phyloP scores from a whole-genome alignment of 768 basidiomycete species.

The Mycena albidolilacea region DNA sequence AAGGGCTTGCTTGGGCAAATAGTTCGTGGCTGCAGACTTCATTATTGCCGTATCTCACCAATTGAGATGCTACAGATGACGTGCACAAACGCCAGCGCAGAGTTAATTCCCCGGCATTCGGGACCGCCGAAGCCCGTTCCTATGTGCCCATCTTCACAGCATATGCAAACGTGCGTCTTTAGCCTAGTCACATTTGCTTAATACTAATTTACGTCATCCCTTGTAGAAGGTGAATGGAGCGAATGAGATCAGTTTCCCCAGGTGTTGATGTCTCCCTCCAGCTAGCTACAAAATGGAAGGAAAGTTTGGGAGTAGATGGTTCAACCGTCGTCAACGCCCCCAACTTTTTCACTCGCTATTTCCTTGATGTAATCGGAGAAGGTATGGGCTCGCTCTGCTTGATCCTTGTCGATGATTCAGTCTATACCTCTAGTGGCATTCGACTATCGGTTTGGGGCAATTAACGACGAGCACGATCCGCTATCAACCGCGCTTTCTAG shows the following conservation, averaged over 20 bases:
- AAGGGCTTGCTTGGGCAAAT: conserved; percentile 70
- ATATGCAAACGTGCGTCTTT: conserved; percentile 56
- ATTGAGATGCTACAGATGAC: conserved; percentile 46
- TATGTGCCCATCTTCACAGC: conserved; percentile 65
- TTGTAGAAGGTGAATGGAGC: conserved; percentile 1
- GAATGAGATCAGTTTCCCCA: conserved; percentile 48
- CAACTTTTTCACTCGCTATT: conserved; percentile 64
- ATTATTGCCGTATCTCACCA: not conserved
- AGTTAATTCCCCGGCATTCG: conserved; percentile 70
- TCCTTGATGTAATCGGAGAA: conserved; percentile 68
- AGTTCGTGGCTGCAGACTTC: conserved; percentile 48
- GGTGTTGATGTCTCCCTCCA: conserved; percentile 42
- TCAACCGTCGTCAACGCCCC: conserved; percentile 63
- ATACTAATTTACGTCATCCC: conserved; percentile 28
- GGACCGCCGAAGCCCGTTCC: conserved; percentile 64
- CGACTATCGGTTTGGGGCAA: conserved; percentile 31
- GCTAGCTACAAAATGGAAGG: conserved; percentile 65
- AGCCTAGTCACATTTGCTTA: conserved; percentile 34
- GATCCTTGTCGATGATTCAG: conserved; percentile 66
- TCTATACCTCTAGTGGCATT: conserved; percentile 23
- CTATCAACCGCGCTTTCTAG: conserved; percentile 21
- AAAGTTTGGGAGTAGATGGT: conserved; percentile 60
- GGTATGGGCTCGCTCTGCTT: conserved; percentile 57
- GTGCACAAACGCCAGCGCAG: conserved; percentile 69
- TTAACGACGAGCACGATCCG: conserved; percentile 14